These are phyloP conservation scores for Ramichloridium luteum DNA, from an alignment of 2,329 filamentous ascomycete genomes.

Conservation along the genomic window DNA sequence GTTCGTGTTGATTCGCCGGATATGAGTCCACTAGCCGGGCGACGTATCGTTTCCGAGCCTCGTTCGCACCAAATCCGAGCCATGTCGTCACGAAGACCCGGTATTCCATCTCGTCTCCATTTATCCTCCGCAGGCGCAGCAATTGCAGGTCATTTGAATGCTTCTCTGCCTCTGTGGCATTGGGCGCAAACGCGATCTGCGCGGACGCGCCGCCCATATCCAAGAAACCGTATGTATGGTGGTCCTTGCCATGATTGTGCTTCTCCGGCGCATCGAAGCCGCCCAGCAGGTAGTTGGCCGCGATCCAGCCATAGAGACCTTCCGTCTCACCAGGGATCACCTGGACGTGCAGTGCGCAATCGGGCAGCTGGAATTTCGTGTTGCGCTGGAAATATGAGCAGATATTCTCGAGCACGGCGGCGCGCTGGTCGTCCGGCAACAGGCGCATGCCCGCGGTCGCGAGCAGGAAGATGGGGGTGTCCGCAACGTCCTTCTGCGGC, in stretches of 20 bases:
- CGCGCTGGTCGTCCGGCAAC: constrained; percentile 60
- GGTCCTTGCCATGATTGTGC: constrained; percentile 71
- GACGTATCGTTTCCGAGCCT: constrained; percentile 79
- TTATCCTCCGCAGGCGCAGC: constrained; percentile 69
- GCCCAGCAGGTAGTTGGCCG: constrained; percentile 86
- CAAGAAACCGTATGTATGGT: constrained; percentile 92
- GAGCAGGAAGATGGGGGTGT: constrained; percentile 89
- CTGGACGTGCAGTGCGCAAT: constrained; percentile 80
- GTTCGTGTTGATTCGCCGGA: constrained; percentile 51
- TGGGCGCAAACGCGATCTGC: constrained; percentile 95
- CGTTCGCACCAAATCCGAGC: constrained; percentile 94
- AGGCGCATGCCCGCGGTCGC: constrained; percentile 93
- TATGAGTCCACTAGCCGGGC: constrained; percentile 58
- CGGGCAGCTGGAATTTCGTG: constrained; percentile 74
- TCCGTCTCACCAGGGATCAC: constrained; percentile 94
- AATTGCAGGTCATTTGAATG: constrained; percentile 84
- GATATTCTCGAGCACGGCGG: constrained; percentile 59
- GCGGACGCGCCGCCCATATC: constrained; percentile 98
- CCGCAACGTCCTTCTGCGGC: constrained; percentile 59
- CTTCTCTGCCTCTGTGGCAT: constrained; percentile 75
- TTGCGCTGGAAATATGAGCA: constrained; percentile 69
- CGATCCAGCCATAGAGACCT: constrained; percentile 93
- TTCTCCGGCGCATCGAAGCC: constrained; percentile 68
- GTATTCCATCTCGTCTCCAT: constrained; percentile 68
- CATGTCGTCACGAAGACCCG: constrained; percentile 91